Evolutionary conservation across 2,329 filamentous ascomycete genomes (phyloP), one percentile per base, ranked within the genome.

Genomic region (Diaporthe caulivora): DNA sequence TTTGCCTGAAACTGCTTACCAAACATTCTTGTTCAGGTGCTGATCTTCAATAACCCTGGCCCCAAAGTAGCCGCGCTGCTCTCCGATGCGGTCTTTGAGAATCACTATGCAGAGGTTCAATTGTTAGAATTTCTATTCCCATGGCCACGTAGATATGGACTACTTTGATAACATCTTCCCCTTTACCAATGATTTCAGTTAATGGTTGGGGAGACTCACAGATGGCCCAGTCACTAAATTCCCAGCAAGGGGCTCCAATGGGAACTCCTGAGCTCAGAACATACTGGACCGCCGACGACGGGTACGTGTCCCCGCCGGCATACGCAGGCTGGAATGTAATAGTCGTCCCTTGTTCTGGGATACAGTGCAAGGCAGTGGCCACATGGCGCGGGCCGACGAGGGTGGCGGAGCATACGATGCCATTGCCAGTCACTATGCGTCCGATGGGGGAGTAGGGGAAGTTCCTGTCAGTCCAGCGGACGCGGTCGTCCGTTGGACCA

Each of bases 391-490:
- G 37, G 21, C 55, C 57, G n/a, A 60, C 57, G 1, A 60, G 37
- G 17, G 57, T 60, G 6, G n/a, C 57, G 1, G 57, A 60, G 37
- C 57, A 60, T 15, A 21, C 13, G 11, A 60, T 17, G n/a, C 57
- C 57, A 15, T n/a, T n/a, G 4, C 34, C 34, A 34, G 34, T 34
- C 2, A n/a, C 34, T 60, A 60, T 24, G 5, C 57, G 57, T 13
- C 57, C 57, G 57, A 42, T 60, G 7, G 57, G n/a, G 3, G 57
- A 60, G n/a, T 60, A 60, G 15, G 57, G 57, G 37, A 26, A 60
- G 37, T 60, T 60, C 8, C 57, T 60, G 57, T 60, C 57, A n/a
- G 57, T 60, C 34, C 57, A 60, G 34, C n/a, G 34, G 34, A 60
- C 57, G 34, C 57, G 57, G 34, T 60, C 24, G n/a, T 60, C 57